Base-by-base conservation (phyloP, 257 asterid species). In the Mentha longifolia region DNA sequence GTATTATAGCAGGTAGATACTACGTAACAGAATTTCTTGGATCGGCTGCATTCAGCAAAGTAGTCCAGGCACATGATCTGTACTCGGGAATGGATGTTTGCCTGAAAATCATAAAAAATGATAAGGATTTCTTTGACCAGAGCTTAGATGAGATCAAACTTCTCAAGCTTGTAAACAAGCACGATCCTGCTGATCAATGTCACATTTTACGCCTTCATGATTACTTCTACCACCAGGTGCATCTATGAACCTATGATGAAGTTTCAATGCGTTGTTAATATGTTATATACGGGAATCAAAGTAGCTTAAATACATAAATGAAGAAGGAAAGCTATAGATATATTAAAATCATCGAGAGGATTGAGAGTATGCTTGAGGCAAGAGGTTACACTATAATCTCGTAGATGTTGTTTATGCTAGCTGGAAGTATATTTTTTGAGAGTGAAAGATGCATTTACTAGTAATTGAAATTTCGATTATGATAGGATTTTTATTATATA, bases 11-110 rank as follows among this genome's bases (percentile, higher is more conserved):
- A 0, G 84, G 92, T 47, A 76, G 99, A 81, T 95, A 95, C 69
- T 86, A 80, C 65, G 86, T 95, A 31, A 88, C 92, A 0, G 99
- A 95, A 49, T 89, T 79, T 78, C 83, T 95, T 10, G 99, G 99
- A 59, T 91, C 99, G 25, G 99, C 98, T 2, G 98, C 98, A 37
- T 94, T 94, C 88, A 91, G 99, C 78, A 94, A 90, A 79, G 99
- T 95, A 42, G 83, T 92, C 68, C 98, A 87, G 80, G 99, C 98
- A 2, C 97, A 81, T 15, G 99, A 95, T 84, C 89, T 91, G 61
- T 78, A 79, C 76, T 71, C 80, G 9, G 98, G 96, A 57, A 72
- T 77, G 82, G 98, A 92, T 56, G 97, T 95, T 79, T 92, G 97
- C 83, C 78, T 95, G 77, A 95, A 95, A 90, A 95, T 95, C 78